Percentiles rank a stretch among this genome's conserved stretches.
phyloP scores from a whole-genome alignment of 768 basidiomycete genomes.

The Agrocybe pediades region DNA sequence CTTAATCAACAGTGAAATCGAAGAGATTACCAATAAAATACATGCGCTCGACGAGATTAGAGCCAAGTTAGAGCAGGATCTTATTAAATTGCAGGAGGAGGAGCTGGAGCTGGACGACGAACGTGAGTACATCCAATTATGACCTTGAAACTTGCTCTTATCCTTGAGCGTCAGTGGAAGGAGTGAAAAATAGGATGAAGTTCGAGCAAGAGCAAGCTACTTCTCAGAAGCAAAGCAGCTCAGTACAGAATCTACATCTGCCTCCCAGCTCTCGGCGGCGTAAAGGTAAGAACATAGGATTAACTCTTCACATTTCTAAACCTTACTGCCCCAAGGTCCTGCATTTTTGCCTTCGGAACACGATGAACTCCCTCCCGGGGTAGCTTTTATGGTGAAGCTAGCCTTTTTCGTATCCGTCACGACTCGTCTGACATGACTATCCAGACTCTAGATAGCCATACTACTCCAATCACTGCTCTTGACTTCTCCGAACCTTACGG shows the following conservation, averaged over 20 bases:
- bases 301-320: background rate
- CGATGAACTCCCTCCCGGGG: conserved; percentile 88
- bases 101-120: conserved; percentile 98
- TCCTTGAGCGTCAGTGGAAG: conserved; percentile 67
- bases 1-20: conserved; percentile 83
- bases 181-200: conserved; percentile 82
- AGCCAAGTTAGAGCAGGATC: conserved; percentile 75
- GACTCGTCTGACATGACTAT: conserved; percentile 10
- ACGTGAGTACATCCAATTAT: conserved; percentile 48
- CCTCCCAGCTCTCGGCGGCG: conserved; percentile 67
- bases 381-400: conserved; percentile 89
- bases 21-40: conserved; percentile 90
- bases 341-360: conserved; percentile 98
- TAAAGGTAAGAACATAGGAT: conserved; percentile 48
- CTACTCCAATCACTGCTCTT: conserved; percentile 80
- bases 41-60: conserved; percentile 80
- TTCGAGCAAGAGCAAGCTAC: conserved; percentile 70
- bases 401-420: background rate
- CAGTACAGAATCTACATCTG: conserved; percentile 43
- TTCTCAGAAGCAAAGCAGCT: conserved; percentile 27
- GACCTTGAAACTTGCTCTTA: conserved; percentile 3
- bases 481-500: conserved; percentile 99
- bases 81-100: conserved; percentile 90
- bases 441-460: conserved; percentile 82
- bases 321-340: conserved; percentile 56